Evolutionary conservation across 179 eudicot species (phyloP), one percentile per base, ranked within the genome.

Genomic region (Sideroxylon spinosum): DNA sequence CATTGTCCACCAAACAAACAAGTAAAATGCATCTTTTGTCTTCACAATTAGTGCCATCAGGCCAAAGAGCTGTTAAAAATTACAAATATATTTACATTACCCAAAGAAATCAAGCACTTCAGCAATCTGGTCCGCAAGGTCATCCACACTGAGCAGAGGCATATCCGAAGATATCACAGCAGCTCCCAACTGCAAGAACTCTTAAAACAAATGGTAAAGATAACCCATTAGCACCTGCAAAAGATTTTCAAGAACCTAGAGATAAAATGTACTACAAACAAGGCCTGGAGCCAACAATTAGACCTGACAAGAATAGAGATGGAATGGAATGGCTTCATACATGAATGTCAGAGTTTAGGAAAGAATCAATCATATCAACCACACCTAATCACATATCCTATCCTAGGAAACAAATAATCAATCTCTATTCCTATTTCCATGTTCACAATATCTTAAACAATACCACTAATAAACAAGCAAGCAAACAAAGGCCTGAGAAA

Each of bases 121-220:
- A 25, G 76, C 79, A 20, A 81, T 72, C 66, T 81, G 83, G 56
- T 76, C 80, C 6, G 79, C 79, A 26, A 81, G 76, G 46, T 81
- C 80, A 70, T 81, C 83, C 26, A 77, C 83, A 63, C 71, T 59
- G 20, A 81, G 79, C 57, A 72, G 53, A 16, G 62, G 76, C 49
- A 68, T 57, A 50, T 81, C 76, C 17, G 69, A 71, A 67, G 71
- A 70, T 53, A 81, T 53, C 60, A 57, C 65, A 19, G 71, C 83
- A 76, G 83, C 83, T 76, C 83, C 83, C 76, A 76, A 76, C 83
- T 81, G 83, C 76, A 81, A 52, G 14, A 52, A 22, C 74, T 74
- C 79, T 65, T 66, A 49, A 37, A 65, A 67, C 74, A 71, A 59
- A 70, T 11, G 23, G 22, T 48, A 78, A 22, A n/a, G 11, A 32